These are phyloP conservation scores for Pachyrhizus erosus DNA, from an alignment of 306 rosid genomes.

Conservation along the genomic window DNA sequence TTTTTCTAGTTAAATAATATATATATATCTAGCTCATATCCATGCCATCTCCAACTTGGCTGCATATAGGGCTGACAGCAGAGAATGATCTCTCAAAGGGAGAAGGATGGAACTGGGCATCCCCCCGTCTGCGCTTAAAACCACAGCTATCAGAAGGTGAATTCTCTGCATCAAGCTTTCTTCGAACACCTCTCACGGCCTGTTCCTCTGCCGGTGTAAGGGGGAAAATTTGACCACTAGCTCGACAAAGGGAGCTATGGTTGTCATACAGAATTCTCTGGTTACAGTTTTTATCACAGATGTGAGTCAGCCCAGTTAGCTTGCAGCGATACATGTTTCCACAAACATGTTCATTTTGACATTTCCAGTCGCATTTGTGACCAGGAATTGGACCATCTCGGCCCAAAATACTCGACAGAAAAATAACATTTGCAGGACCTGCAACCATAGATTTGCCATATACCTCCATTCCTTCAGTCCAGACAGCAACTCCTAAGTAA, in stretches of 20 bases:
- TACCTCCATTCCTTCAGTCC: conserved; percentile 74
- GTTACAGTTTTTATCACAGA: conserved; percentile 97
- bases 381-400: conserved; percentile 64
- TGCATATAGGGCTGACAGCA: conserved; percentile 80
- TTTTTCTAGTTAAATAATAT: conserved; percentile 46
- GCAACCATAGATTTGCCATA: conserved; percentile 77
- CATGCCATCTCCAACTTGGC: conserved; percentile 94
- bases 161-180: conserved; percentile 79
- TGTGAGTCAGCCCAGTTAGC: conserved; percentile 92
- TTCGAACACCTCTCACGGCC: conserved; percentile 81
- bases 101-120: conserved; percentile 79
- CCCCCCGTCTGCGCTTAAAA: conserved; percentile 81
- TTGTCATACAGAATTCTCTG: conserved; percentile 96
- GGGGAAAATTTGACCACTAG: conserved; percentile 77
- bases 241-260: conserved; percentile 90
- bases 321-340: conserved; percentile 98
- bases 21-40: conserved; percentile 73
- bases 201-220: conserved; percentile 75
- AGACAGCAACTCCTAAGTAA: conserved; percentile 55
- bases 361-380: conserved; percentile 97
- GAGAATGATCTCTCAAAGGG: conserved; percentile 89
- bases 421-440: conserved; percentile 85
- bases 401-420: conserved; percentile 90
- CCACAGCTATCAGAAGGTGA: conserved; percentile 60
- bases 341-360: conserved; percentile 88